These are phyloP conservation scores for Pseudonitzschia multiseries DNA, from an alignment of 108 stramenopile genomes.

Conservation along the genomic window DNA sequence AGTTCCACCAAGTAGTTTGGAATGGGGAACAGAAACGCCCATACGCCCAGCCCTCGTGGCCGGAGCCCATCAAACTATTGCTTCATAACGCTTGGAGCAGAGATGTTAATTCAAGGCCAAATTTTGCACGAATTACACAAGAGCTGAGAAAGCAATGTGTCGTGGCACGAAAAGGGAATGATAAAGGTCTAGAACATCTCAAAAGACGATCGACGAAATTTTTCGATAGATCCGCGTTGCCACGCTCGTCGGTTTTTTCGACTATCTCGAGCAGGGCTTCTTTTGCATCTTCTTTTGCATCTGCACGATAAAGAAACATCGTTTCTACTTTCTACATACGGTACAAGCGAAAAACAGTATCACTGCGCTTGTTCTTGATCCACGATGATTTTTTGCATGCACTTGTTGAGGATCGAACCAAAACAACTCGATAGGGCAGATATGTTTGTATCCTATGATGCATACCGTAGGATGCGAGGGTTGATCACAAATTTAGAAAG, in stretches of 20 bases:
- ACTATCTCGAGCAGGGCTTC: too few species aligned
- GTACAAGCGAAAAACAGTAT: too few species aligned
- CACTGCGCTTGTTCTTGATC: too few species aligned
- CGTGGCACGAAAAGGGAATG: slow-evolving; percentile 27
- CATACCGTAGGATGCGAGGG: too few species aligned
- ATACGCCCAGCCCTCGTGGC: slow-evolving; percentile 20
- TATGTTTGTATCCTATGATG: too few species aligned
- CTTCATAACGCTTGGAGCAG: slow-evolving; percentile 30
- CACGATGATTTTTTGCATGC: too few species aligned
- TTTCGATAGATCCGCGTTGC: neutral
- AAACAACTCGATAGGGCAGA: too few species aligned
- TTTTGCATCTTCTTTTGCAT: too few species aligned
- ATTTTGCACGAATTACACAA: slow-evolving; percentile 20
- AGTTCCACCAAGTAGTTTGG: slow-evolving; percentile 29
- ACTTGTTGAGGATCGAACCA: too few species aligned
- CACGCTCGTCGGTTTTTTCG: neutral
- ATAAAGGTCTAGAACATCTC: slow-evolving; percentile 29
- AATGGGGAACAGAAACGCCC: slow-evolving; percentile 38
- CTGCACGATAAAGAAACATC: too few species aligned
- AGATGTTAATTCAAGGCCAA: slow-evolving; percentile 13
- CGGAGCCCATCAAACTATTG: slow-evolving; percentile 9
- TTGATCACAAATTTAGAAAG: too few species aligned
- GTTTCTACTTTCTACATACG: too few species aligned
- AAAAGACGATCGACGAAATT: slow-evolving; percentile 42
- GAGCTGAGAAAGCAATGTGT: slow-evolving; percentile 26